phyloP scores from a whole-genome alignment of 495 filamentous ascomycete genomes.

The Penicillium bialowiezense region DNA sequence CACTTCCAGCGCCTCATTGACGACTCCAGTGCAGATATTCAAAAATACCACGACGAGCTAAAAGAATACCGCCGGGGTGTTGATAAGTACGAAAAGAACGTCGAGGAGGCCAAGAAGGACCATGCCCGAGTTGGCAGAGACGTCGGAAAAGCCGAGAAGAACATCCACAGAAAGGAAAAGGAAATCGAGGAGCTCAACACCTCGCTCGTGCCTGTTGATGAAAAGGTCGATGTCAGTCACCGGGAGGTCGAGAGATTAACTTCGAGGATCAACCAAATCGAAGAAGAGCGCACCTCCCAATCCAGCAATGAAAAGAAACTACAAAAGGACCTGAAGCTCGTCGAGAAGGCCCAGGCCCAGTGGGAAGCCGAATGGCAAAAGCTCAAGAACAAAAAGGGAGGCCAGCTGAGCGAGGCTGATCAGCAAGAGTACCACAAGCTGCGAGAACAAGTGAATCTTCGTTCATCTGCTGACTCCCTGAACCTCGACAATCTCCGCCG shows the following conservation, averaged over 20 bases:
- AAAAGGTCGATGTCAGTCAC: conserved; percentile 83
- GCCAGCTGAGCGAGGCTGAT: conserved; percentile 80
- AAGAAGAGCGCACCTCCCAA: conserved; percentile 73
- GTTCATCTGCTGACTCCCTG: conserved; percentile 75
- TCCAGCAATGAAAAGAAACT: conserved; percentile 61
- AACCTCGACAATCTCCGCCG: conserved; percentile 81
- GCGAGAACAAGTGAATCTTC: conserved; percentile 80
- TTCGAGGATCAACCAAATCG: conserved; percentile 64
- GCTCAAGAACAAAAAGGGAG: conserved; percentile 77
- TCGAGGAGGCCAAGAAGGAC: conserved; percentile 84
- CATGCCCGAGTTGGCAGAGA: conserved; percentile 77
- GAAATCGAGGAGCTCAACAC: conserved; percentile 85
- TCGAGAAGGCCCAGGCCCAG: conserved; percentile 84
- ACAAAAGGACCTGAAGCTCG: conserved; percentile 73
- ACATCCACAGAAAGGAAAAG: conserved; percentile 81
- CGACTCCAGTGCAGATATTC: conserved; percentile 84
- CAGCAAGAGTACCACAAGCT: conserved; percentile 86
- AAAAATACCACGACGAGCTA: conserved; percentile 91
- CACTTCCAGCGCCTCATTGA: conserved; percentile 94
- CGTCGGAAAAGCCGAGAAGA: conserved; percentile 75
- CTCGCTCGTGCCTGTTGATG: conserved; percentile 80
- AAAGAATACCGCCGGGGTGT: conserved; percentile 89
- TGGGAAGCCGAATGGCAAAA: conserved; percentile 88
- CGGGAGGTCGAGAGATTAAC: conserved; percentile 64
- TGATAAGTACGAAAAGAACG: conserved; percentile 75